Percentiles rank a stretch among this genome's conserved stretches.
Conservation (phyloP, 352 stramenopile genomes). For the Thraustochytrium striatum region DNA sequence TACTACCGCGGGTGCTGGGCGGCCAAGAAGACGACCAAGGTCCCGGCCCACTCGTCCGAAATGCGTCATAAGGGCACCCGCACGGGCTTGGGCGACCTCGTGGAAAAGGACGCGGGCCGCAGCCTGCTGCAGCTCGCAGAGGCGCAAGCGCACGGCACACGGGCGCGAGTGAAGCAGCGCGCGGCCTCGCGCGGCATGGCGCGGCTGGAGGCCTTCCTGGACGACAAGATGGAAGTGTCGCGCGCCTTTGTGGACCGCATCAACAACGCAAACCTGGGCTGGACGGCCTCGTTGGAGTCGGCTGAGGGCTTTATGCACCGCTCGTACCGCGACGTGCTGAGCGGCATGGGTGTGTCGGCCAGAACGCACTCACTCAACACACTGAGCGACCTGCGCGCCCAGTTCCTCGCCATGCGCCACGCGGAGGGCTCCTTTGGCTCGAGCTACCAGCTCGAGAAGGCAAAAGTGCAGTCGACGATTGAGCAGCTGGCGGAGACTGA, state of each 20-base stretch:
- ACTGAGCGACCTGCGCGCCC: neutral
- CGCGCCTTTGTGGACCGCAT: constrained; percentile 12
- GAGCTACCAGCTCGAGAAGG: neutral
- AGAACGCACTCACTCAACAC: neutral
- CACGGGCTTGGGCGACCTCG: neutral
- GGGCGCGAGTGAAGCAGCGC: neutral
- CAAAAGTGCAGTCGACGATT: neutral
- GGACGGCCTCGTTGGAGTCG: neutral
- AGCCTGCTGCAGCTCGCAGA: constrained; percentile 10
- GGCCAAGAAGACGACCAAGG: neutral
- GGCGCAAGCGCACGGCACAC: neutral
- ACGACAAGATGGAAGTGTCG: neutral
- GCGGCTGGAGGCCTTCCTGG: neutral
- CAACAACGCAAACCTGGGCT: neutral
- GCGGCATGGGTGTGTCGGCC: neutral
- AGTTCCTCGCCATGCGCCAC: constrained; percentile 3
- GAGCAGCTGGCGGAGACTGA: neutral
- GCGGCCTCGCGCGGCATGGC: neutral
- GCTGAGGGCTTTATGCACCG: neutral
- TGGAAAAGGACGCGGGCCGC: no score
- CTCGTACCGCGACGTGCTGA: neutral
- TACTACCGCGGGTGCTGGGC: constrained; percentile 31
- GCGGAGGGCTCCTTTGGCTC: neutral
- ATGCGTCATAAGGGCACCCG: neutral
- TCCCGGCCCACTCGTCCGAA: neutral